Evolutionary conservation across 768 basidiomycete species (phyloP), one percentile per base, ranked within the genome.

Genomic region (Suillus spraguei): DNA sequence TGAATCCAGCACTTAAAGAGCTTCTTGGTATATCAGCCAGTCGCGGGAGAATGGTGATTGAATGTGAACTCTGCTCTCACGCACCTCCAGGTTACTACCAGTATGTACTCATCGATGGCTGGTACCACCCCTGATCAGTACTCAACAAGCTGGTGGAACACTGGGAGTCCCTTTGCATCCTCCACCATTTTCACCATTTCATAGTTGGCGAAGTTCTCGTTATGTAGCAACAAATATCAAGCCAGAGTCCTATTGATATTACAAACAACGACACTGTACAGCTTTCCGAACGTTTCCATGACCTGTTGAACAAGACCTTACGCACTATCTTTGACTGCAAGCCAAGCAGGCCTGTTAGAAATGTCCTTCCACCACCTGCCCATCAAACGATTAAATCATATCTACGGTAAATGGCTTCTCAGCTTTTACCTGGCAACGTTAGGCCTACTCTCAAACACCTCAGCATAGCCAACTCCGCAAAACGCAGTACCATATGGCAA

Each of bases 321-420:
- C n/a, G 66, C 72, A 1, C 78, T 78, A 14, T 33, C 20, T n/a
- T 54, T 54, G n/a, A 54, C 35, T 1, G 79, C 76, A 24, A 69
- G 64, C 85, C 85, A 87, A 16, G 83, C 66, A 10, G 77, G 72
- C 62, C 84, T 78, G 36, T 72, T 73, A 3, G 64, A 71, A 50
- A 87, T 72, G 0, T 81, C 83, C 41, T 80, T 79, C 79, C 80
- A 86, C 85, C 86, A 87, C 76, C 84, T 81, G 36, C 49, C 13
- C 33, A 53, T 32, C n/a, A 38, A 50, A 61, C 6, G 14, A 58
- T 55, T 46, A 5, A 28, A 22, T 59, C 17, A 39, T 42, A 52
- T 33, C 8, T 20, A 36, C 16, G 20, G 33, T 14, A n/a, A 3
- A 10, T 8, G 17, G 7, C 11, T 33, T n/a, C 7, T 17, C 24